These are phyloP conservation scores for Bipolaris gigantea DNA, from an alignment of 2,329 filamentous ascomycete species.

Conservation along the genomic window DNA sequence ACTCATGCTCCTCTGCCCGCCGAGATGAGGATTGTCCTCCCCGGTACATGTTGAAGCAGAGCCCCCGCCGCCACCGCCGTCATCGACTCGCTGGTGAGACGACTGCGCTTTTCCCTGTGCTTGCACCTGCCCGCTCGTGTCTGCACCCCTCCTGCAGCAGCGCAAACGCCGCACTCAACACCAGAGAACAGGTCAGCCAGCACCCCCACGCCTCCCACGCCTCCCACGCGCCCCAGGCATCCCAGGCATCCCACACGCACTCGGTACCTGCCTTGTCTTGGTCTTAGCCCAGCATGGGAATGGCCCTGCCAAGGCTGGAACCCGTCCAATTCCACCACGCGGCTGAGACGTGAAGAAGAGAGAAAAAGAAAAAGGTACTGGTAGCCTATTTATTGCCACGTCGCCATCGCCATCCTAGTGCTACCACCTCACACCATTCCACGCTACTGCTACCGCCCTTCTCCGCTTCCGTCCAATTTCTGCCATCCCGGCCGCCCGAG, in stretches of 20 bases:
- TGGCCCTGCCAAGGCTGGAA: neutral
- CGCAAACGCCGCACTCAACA: neutral
- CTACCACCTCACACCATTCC: too few species aligned
- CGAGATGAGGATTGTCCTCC: conserved; percentile 16
- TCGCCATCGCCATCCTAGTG: neutral
- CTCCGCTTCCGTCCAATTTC: neutral
- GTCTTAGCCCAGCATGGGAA: neutral
- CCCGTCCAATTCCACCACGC: neutral
- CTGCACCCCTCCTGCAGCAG: neutral
- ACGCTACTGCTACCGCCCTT: neutral
- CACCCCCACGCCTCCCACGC: too few species aligned
- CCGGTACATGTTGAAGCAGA: neutral
- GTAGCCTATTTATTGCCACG: neutral
- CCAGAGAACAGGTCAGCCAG: neutral
- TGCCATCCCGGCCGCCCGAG: neutral
- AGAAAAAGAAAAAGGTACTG: too few species aligned
- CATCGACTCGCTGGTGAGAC: conserved; percentile 1
- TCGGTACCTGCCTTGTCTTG: neutral
- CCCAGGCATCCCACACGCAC: neutral
- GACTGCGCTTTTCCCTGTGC: too few species aligned
- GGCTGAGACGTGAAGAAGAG: neutral
- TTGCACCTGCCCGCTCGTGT: too few species aligned
- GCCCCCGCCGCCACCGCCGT: neutral
- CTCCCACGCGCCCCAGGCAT: too few species aligned
- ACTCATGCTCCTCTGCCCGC: too few species aligned